Base-by-base conservation (phyloP, 2,329 filamentous ascomycete genomes). In the Exserohilum rostratum region DNA sequence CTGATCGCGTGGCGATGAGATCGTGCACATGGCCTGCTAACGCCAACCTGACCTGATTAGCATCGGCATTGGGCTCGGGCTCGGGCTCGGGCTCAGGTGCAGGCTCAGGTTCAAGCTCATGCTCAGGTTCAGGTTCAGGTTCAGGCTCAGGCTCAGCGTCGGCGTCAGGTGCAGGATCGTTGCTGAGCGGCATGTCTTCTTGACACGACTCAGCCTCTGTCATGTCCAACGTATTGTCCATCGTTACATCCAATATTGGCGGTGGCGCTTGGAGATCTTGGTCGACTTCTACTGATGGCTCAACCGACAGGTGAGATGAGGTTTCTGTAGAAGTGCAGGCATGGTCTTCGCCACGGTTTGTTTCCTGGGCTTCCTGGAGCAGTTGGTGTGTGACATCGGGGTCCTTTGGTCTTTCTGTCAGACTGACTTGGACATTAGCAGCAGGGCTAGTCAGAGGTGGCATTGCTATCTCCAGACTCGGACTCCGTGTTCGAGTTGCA, bases 21-120 rank as follows among this genome's bases (percentile, higher is more conserved):
- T 65, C 55, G 9, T 57, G 48, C 18, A 52, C 39, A 25, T 57
- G 34, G 17, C 37, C 43, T 40, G 37, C 5, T n/a, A 31, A 31
- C 25, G 18, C 18, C 6, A 22, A 47, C n/a, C 37, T 49, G 37
- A 46, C 11, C 7, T 45, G 31, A 22, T 29, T 11, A 25, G 29
- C 17, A 37, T 17, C 6, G 7, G 22, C 34, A 31, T 15, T 25
- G n/a, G 15, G 9, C 12, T 12, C 7, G 25, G 34, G 15, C 12
- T 31, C 12, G 25, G 34, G 11, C 18, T 31, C 12, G 10, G n/a
- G n/a, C n/a, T n/a, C n/a, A n/a, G n/a, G n/a, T n/a, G n/a, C n/a
- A n/a, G n/a, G n/a, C n/a, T n/a, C n/a, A n/a, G n/a, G n/a, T n/a
- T n/a, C n/a, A n/a, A n/a, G n/a, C n/a, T n/a, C n/a, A n/a, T n/a